Conservation (phyloP, 257 asterid genomes). For the Lycium barbarum region DNA sequence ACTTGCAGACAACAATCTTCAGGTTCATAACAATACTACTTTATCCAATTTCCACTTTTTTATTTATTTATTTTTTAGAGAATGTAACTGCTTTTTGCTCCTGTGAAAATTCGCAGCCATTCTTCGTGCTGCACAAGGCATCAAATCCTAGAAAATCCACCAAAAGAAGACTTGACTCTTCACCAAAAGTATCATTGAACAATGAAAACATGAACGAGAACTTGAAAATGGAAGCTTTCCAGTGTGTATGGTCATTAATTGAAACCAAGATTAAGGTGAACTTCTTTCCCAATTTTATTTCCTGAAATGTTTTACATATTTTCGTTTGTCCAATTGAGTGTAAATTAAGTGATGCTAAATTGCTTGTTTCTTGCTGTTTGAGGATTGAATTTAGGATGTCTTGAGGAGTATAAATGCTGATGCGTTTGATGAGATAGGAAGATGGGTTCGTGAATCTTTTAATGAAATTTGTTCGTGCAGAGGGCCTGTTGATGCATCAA, state of each 20-base stretch:
- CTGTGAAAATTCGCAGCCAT: conserved; percentile 54
- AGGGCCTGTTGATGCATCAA: conserved; percentile 41
- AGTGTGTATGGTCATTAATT: conserved; percentile 63
- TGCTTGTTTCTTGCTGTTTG: conserved; percentile 13
- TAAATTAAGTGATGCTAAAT: neutral
- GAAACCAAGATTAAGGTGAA: conserved; percentile 71
- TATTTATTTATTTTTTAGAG: neutral
- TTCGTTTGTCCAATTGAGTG: neutral
- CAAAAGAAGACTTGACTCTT: conserved; percentile 62
- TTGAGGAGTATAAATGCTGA: conserved; percentile 62
- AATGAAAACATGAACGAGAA: conserved; percentile 33
- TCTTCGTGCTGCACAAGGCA: conserved; percentile 81
- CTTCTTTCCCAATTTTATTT: neutral
- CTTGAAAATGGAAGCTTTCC: conserved; percentile 61
- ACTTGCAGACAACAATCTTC: conserved; percentile 47
- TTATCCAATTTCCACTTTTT: neutral
- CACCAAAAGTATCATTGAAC: conserved; percentile 40
- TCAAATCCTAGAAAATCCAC: conserved; percentile 53
- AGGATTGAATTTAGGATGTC: conserved; percentile 60
- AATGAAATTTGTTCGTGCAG: conserved; percentile 52
- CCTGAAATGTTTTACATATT: neutral
- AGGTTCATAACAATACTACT: conserved; percentile 41
- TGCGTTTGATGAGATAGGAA: conserved; percentile 65
- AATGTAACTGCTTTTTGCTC: neutral
- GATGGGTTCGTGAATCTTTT: conserved; percentile 77